Percentiles rank a stretch among this genome's conserved stretches.
Evolutionary conservation across 2,329 filamentous ascomycete genomes (phyloP).

Genomic region (Hypoxylon sp.): DNA sequence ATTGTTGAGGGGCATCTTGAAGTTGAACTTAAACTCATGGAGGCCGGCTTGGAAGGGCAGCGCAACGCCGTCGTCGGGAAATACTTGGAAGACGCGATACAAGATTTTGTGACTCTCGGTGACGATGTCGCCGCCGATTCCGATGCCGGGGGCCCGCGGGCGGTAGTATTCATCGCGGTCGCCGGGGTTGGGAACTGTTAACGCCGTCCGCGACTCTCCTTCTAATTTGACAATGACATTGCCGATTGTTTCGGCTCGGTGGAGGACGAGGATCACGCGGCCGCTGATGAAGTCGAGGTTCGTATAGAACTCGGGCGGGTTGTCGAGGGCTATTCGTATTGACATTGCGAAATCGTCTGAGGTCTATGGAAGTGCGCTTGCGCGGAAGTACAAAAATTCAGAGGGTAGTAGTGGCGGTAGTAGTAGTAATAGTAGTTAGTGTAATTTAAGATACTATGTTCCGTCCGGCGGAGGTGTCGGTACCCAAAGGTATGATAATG

Average conservation of each 20-base stretch:
- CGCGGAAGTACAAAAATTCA: neutral
- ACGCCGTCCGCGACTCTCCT: slow-evolving; percentile 79
- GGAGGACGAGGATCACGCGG: slow-evolving; percentile 68
- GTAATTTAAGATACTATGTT: neutral
- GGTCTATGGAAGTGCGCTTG: neutral
- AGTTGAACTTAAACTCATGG: slow-evolving; percentile 83
- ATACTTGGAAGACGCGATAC: slow-evolving; percentile 81
- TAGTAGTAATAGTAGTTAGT: neutral
- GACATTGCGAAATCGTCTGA: slow-evolving; percentile 66
- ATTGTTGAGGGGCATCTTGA: slow-evolving; percentile 85
- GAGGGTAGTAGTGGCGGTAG: neutral
- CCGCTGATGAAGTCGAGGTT: slow-evolving; percentile 83
- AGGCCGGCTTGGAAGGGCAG: slow-evolving; percentile 71
- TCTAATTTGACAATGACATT: slow-evolving; percentile 87
- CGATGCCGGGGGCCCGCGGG: slow-evolving; percentile 46
- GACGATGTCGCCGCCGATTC: slow-evolving; percentile 59
- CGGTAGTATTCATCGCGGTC: slow-evolving; percentile 58
- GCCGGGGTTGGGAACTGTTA: slow-evolving; percentile 64
- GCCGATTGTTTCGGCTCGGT: slow-evolving; percentile 77
- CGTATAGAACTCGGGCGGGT: slow-evolving; percentile 79
- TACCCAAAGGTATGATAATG: slow-evolving; percentile 12
- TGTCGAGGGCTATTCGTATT: slow-evolving; percentile 76
- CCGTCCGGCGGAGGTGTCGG: slow-evolving; percentile 24
- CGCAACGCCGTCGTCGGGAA: slow-evolving; percentile 69
- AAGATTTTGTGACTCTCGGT: slow-evolving; percentile 79